Conservation (phyloP, 192 early-diverging fungal genomes). For the Entophlyctis luteolus region DNA sequence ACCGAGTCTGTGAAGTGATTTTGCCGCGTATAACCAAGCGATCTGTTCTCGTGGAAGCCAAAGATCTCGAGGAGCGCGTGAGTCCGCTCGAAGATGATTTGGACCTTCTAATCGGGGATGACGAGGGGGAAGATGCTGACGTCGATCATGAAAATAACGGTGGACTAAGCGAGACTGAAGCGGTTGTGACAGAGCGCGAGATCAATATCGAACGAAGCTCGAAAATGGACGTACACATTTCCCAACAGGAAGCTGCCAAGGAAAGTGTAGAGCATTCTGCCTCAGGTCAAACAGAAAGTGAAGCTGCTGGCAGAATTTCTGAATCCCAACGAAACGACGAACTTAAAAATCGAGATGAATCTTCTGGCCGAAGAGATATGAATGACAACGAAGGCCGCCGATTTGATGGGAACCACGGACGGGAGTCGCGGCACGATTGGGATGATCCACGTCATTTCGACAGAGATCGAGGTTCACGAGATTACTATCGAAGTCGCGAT, state of each 20-base stretch:
- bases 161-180: not conserved
- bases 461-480: not conserved
- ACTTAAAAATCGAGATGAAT: not conserved
- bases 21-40: slow-evolving; percentile 79
- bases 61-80: slow-evolving; percentile 73
- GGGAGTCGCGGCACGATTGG: not conserved
- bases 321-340: slow-evolving; percentile 7
- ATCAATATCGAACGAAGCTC: not conserved
- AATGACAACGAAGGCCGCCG: not conserved
- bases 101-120: slow-evolving; percentile 27
- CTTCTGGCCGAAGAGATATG: too few species aligned
- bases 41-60: slow-evolving; percentile 76
- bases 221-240: not conserved
- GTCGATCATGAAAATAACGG: slow-evolving; percentile 1
- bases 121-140: slow-evolving; percentile 20
- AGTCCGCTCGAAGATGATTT: slow-evolving; percentile 70
- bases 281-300: not conserved
- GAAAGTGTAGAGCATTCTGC: not conserved
- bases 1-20: slow-evolving; percentile 83
- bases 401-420: not conserved
- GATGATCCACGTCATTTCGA: not conserved
- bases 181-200: not conserved
- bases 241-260: slow-evolving; percentile 4
- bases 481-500: not conserved
- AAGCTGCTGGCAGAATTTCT: not conserved